Percentiles rank a stretch among this genome's conserved stretches.
Conservation (phyloP, 2,329 filamentous ascomycete species). For the Teratosphaeria gauchensis region DNA sequence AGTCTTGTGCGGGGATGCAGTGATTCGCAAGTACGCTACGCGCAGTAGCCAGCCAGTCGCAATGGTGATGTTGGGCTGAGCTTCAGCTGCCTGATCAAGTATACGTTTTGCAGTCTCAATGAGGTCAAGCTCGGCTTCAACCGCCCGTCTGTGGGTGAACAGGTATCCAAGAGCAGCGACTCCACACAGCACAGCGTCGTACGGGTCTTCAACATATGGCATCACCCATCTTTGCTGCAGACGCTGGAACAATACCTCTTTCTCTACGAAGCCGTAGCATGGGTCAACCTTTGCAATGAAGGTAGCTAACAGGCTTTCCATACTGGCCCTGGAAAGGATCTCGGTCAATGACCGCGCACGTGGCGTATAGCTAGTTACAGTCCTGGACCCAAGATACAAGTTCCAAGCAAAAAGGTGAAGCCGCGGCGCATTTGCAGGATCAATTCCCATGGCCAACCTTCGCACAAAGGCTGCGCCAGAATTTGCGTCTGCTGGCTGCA, state of each 20-base stretch:
- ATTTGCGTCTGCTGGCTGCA: conserved; percentile 41
- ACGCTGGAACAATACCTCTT: conserved; percentile 19
- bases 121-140: conserved; percentile 34
- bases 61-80: conserved; percentile 26
- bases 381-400: conserved; percentile 17
- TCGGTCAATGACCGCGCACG: conserved; percentile 27
- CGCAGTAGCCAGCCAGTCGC: conserved; percentile 44
- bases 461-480: conserved; percentile 45
- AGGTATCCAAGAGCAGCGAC: conserved; percentile 44
- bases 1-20: conserved; percentile 39
- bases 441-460: conserved; percentile 40
- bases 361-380: conserved; percentile 6
- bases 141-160: conserved; percentile 36
- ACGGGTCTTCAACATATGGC: conserved; percentile 14
- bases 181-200: conserved; percentile 42
- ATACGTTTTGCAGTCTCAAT: conserved; percentile 35
- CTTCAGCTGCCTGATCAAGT: conserved; percentile 26
- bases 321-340: conserved; percentile 36
- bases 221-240: conserved; percentile 27
- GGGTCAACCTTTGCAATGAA: conserved; percentile 45
- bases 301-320: conserved; percentile 33
- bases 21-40: conserved; percentile 42
- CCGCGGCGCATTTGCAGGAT: conserved; percentile 40
- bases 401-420: conserved; percentile 48
- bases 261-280: conserved; percentile 39